phyloP scores from a whole-genome alignment of 2,329 filamentous ascomycete genomes.

The Mycogone perniciosa region DNA sequence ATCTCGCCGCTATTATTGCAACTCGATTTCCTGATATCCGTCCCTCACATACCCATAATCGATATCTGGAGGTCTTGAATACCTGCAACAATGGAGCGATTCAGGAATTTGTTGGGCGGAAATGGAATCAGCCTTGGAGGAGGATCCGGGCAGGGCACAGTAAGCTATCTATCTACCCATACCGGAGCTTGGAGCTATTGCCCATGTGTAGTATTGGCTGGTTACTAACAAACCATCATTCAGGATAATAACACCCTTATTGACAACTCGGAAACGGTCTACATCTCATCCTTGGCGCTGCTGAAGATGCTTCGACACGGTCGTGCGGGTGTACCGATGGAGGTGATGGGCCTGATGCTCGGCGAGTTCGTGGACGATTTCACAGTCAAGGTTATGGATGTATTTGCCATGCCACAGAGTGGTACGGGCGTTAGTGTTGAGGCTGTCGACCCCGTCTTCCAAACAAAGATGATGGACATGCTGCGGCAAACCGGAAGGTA shows the following conservation, averaged over 20 bases:
- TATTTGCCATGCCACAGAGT: slow-evolving; percentile 98
- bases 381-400: slow-evolving; percentile 95
- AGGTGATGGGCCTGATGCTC: slow-evolving; percentile 99
- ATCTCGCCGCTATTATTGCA: neutral
- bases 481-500: slow-evolving; percentile 92
- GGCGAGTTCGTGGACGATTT: slow-evolving; percentile 99
- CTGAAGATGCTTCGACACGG: slow-evolving; percentile 99
- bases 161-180: slow-evolving; percentile 22
- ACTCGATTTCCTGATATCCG: neutral
- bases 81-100: slow-evolving; percentile 67
- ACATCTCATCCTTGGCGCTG: slow-evolving; percentile 94
- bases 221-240: slow-evolving; percentile 12
- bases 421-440: slow-evolving; percentile 98
- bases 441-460: slow-evolving; percentile 96
- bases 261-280: slow-evolving; percentile 98
- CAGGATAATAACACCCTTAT: slow-evolving; percentile 88
- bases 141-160: slow-evolving; percentile 31
- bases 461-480: slow-evolving; percentile 99
- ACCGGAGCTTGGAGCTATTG: neutral
- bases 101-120: slow-evolving; percentile 81
- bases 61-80: neutral
- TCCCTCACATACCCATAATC: neutral
- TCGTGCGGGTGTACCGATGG: slow-evolving; percentile 96
- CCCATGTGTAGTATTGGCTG: neutral
- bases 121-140: slow-evolving; percentile 61